phyloP scores from a whole-genome alignment of 176 grass and related monocot species.

The Eleusine indica region DNA sequence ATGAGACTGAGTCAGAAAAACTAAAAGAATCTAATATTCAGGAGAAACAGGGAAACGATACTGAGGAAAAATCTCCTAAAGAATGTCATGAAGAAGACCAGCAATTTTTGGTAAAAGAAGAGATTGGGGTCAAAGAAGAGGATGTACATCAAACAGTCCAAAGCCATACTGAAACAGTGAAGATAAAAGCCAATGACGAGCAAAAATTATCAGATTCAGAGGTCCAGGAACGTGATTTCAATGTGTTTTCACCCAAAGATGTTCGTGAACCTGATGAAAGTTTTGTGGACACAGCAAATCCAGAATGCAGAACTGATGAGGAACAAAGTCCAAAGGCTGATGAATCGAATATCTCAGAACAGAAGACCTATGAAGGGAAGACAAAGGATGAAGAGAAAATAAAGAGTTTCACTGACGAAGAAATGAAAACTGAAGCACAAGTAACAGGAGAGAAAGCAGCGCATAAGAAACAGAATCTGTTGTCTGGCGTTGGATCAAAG shows the following conservation, averaged over 20 bases:
- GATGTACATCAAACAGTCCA: conserved; percentile 36
- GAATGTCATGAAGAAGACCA: conserved; percentile 34
- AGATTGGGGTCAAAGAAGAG: conserved; percentile 37
- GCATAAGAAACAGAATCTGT: conserved; percentile 73
- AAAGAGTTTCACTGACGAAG: conserved; percentile 35
- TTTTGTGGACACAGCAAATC: conserved; percentile 30
- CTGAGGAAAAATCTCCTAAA: conserved; percentile 31
- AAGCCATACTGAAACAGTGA: conserved; percentile 32
- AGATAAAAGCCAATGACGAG: conserved; percentile 36
- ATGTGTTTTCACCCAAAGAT: conserved; percentile 44
- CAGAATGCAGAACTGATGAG: conserved; percentile 45
- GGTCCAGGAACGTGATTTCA: conserved; percentile 44
- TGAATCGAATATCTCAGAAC: conserved; percentile 40
- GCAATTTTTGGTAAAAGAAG: conserved; percentile 23
- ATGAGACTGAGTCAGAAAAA: conserved; percentile 26
- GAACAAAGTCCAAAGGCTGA: conserved; percentile 41
- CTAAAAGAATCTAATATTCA: conserved; percentile 35
- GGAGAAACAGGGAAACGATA: conserved; percentile 21
- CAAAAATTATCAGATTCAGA: conserved; percentile 28
- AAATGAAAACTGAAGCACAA: conserved; percentile 49
- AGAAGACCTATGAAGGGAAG: conserved; percentile 48
- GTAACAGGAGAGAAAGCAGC: conserved; percentile 51
- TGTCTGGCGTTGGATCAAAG: conserved; percentile 87
- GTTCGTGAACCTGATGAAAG: conserved; percentile 35
- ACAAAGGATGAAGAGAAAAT: conserved; percentile 51